Conservation (phyloP, 2,329 filamentous ascomycete genomes). For the Penicillium vulpinum region DNA sequence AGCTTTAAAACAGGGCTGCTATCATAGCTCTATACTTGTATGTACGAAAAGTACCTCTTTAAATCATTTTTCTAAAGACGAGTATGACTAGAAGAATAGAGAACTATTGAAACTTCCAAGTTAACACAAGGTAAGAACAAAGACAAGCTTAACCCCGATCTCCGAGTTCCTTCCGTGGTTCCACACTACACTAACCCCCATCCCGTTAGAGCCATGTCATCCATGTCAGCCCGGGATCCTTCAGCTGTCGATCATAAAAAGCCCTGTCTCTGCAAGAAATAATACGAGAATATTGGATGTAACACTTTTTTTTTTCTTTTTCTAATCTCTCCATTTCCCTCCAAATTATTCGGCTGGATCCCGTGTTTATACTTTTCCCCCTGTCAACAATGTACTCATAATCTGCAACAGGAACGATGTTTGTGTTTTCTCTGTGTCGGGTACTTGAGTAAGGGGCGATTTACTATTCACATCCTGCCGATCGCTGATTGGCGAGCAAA, state of each 20-base stretch:
- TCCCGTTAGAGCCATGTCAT: constrained; percentile 1
- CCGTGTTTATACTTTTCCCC: not conserved
- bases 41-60: not conserved
- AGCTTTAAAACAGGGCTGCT: not conserved
- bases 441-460: constrained; percentile 1
- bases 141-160: constrained; percentile 5
- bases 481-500: constrained; percentile 3
- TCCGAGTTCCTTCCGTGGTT: not conserved
- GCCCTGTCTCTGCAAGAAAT: too few relatives aligned
- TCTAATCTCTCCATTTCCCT: not conserved
- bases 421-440: not conserved
- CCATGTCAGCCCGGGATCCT: not conserved
- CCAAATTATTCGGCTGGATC: not conserved
- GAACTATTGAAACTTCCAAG: not conserved
- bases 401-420: not conserved
- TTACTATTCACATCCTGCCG: not conserved
- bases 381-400: not conserved
- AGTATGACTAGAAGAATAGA: not conserved
- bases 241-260: not conserved
- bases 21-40: not conserved
- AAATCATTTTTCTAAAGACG: not conserved
- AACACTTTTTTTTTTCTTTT: too few relatives aligned
- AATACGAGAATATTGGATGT: too few relatives aligned
- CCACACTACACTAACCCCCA: not conserved
- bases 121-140: not conserved